Percentiles rank a stretch among this genome's conserved stretches.
These are phyloP conservation scores for Colletotrichum acutatum DNA, from an alignment of 2,329 filamentous ascomycete species.

Conservation along the genomic window DNA sequence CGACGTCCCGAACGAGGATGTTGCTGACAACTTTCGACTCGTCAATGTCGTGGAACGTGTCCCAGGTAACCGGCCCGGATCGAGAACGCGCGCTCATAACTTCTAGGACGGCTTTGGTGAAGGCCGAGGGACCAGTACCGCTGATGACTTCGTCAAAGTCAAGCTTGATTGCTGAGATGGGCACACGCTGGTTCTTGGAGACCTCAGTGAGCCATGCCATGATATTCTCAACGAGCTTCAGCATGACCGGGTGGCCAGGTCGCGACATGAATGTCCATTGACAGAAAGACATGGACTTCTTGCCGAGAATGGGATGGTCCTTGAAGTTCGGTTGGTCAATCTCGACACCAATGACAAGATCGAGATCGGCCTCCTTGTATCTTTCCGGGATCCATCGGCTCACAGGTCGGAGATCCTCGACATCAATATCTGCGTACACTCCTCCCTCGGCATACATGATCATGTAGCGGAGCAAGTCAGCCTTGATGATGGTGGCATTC, in stretches of 20 bases:
- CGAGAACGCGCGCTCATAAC: conserved; percentile 63
- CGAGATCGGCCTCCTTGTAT: conserved; percentile 72
- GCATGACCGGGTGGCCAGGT: conserved; percentile 74
- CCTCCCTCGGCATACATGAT: conserved; percentile 83
- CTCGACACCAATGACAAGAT: conserved; percentile 77
- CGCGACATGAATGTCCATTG: conserved; percentile 82
- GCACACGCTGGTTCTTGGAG: conserved; percentile 66
- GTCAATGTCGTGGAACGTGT: conserved; percentile 71
- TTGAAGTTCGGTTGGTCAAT: conserved; percentile 75
- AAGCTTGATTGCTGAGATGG: conserved; percentile 70
- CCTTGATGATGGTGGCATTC: conserved; percentile 73
- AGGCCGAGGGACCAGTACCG: conserved; percentile 78
- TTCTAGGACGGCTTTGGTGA: conserved; percentile 71
- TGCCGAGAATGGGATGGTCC: conserved; percentile 72
- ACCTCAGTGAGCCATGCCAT: conserved; percentile 72
- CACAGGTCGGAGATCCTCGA: conserved; percentile 49
- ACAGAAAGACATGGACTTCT: conserved; percentile 77
- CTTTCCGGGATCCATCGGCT: conserved; percentile 56
- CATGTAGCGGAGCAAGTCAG: conserved; percentile 76
- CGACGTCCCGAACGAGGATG: conserved; percentile 75
- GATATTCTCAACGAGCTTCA: conserved; percentile 75
- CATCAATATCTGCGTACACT: conserved; percentile 70
- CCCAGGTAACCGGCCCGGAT: conserved; percentile 62
- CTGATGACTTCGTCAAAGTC: conserved; percentile 80
- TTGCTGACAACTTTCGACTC: conserved; percentile 74